Conservation (phyloP, 176 grass and related monocot species). For the Poa annua region DNA sequence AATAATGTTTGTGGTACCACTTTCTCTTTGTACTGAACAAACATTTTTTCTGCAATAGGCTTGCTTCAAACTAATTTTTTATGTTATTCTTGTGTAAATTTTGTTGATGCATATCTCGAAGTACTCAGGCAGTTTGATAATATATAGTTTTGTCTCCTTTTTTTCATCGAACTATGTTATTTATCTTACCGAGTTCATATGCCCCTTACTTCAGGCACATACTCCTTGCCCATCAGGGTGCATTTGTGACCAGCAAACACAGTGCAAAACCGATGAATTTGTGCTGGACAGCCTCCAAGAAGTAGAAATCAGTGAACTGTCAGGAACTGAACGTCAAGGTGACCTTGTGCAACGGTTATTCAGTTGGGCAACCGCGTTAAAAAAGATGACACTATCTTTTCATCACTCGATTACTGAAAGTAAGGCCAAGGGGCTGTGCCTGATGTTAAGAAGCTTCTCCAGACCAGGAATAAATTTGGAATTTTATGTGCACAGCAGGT, state of each 20-base stretch:
- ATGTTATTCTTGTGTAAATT: neutral
- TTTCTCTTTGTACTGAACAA: conserved; percentile 7
- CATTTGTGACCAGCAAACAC: conserved; percentile 15
- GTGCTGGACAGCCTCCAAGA: conserved; percentile 13
- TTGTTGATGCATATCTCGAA: neutral
- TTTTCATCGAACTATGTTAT: neutral
- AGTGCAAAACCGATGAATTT: conserved; percentile 27
- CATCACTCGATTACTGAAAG: neutral
- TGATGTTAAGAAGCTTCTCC: conserved; percentile 6
- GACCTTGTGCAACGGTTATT: conserved; percentile 28
- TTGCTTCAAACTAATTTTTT: neutral
- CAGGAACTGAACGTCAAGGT: conserved; percentile 28
- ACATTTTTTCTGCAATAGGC: neutral
- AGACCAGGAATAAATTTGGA: neutral
- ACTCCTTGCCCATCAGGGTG: conserved; percentile 20
- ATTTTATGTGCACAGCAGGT: neutral
- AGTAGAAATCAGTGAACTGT: conserved; percentile 8
- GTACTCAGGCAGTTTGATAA: neutral
- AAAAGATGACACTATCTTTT: conserved; percentile 36
- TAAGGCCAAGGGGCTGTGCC: conserved; percentile 26
- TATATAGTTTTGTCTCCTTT: neutral
- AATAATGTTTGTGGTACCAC: neutral
- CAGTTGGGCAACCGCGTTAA: conserved; percentile 4
- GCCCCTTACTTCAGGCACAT: neutral
- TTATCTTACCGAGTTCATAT: neutral